A percentile compares a stretch with the other conserved stretches of the same genome.
These are phyloP conservation scores for Linnemannia elongata DNA, from an alignment of 192 early-diverging fungal species.

Conservation along the genomic window DNA sequence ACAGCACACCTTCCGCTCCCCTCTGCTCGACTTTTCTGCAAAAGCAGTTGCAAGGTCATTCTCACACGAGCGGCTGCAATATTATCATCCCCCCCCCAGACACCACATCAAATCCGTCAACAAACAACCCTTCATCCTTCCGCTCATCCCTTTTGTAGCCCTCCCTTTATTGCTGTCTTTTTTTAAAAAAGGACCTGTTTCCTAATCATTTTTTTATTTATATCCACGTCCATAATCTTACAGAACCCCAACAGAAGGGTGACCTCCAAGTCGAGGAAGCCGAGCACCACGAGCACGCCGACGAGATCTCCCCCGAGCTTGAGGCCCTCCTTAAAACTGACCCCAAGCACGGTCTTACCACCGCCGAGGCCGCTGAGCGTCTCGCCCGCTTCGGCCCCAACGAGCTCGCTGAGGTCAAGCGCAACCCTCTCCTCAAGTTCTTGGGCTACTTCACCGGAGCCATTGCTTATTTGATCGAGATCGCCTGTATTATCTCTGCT, in stretches of 20 bases:
- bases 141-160: neutral
- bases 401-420: slow-evolving; percentile 86
- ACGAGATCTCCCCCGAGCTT: slow-evolving; percentile 85
- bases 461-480: slow-evolving; percentile 90
- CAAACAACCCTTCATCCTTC: neutral
- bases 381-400: slow-evolving; percentile 83
- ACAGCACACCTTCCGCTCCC: neutral
- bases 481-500: slow-evolving; percentile 84
- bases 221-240: neutral
- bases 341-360: slow-evolving; percentile 80
- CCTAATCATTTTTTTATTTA: neutral
- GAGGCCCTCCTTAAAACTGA: slow-evolving; percentile 89
- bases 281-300: slow-evolving; percentile 77
- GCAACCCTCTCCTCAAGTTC: slow-evolving; percentile 88
- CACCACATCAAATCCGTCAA: neutral
- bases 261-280: slow-evolving; percentile 74
- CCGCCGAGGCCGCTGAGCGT: slow-evolving; percentile 79
- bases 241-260: slow-evolving; percentile 29
- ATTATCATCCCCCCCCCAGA: neutral
- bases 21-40: too few relatives aligned
- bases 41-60: neutral
- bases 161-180: too few relatives aligned
- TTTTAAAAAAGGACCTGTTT: neutral
- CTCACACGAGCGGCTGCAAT: neutral
- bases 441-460: slow-evolving; percentile 87